Base-by-base conservation (phyloP, 2,329 filamentous ascomycete genomes). In the Helicocarpus griseus region DNA sequence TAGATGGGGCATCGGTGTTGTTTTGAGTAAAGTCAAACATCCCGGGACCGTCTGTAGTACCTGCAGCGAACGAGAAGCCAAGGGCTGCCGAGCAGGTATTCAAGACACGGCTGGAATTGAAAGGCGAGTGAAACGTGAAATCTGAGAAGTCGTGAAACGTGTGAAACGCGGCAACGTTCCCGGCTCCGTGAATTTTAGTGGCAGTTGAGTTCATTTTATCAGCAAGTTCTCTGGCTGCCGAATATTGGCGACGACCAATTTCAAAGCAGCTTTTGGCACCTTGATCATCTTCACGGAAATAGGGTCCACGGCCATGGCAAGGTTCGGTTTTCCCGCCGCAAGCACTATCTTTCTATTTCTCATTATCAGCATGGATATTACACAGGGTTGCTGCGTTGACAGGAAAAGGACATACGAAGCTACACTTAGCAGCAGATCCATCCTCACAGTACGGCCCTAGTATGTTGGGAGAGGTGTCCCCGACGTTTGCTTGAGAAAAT, bases 11-110 rank as follows among this genome's bases (percentile, higher is more conserved):
- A 29, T 83, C 83, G 0, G 84, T 83, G 57, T 87, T 80, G 57
- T 89, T 90, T 64, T 97, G 91, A 1, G 87, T 93, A 65, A 97
- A 96, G 68, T 97, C 91, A 61, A 95, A 95, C 0, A 82, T 83
- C 0, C 91, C 91, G 0, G 91, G 90, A 5, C 91, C 89, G 65
- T 97, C 91, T 0, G 88, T 87, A 0, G 91, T 97, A 9, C 91
- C 91, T 1, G 87, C 91, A 0, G 91, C 91, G 64, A 97, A 97
- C 0, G 87, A 90, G 65, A 93, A 95, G 5, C 91, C 91, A 54
- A 97, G 73, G 0, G 89, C 89, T 0, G 90, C 90, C 3, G 89
- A 85, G 60, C 91, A 97, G 0, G 90, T 95, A 47, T 72, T 75
- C 5, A 83, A 49, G 3, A 52, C 47, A 21, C 54, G 86, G 28